Base-by-base conservation (phyloP, 2,329 filamentous ascomycete genomes). In the Xylaria sp. region DNA sequence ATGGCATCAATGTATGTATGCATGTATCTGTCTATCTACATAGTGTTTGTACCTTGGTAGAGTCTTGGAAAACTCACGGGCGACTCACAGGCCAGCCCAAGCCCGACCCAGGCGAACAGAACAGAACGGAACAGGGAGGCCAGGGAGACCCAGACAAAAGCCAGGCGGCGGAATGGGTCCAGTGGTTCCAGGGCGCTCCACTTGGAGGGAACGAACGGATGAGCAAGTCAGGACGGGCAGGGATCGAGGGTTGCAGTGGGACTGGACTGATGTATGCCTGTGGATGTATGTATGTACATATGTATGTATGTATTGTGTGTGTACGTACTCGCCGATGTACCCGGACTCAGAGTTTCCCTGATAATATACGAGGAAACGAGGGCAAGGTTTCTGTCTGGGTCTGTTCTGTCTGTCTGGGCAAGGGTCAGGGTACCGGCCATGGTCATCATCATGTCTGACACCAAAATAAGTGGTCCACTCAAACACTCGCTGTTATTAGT, bases 351-450 rank as follows among this genome's bases (percentile, higher is more conserved):
- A 76, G 75, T 74, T 79, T 61, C 54, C 51, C 64, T 81, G 78
- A 81, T 80, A 84, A 84, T 83, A 84, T 84, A 83, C 83, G 81
- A 80, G 79, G 78, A 83, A 82, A 83, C 82, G 81, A 83, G 79
- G 78, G 78, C 80, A 81, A 80, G 82, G 24, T 27, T 27, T 27
- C 24, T 27, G 24, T 2, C 24, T 27, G 24, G 24, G 24, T 27
- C 24, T 27, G 2, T 2, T 27, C 24, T 27, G 24, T 2, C 24
- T 27, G 24, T 27, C 24, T 27, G 24, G 24, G 24, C 24, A 27
- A 27, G 24, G 24, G 24, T 27, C 24, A 27, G 24, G 80, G 50
- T 32, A 24, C 32, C 3, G 34, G 34, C 34, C 7, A 80, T 14
- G 42, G 30, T 81, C 39, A 21, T 8, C 14, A 14, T 8, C 14